phyloP scores from a whole-genome alignment of 257 asterid genomes.

The Mitragyna speciosa region DNA sequence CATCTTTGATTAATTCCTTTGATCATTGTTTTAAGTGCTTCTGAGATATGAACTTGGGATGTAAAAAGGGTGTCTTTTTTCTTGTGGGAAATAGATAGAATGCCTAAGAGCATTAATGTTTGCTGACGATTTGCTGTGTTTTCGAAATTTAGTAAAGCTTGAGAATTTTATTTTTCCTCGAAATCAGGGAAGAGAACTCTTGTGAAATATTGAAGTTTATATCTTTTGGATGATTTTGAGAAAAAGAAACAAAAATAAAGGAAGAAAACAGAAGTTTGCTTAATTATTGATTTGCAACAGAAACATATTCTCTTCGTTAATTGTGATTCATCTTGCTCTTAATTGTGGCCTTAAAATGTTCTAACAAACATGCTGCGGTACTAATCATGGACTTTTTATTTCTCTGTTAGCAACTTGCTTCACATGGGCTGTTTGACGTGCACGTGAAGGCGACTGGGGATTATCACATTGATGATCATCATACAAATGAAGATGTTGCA shows the following conservation, averaged over 20 bases:
- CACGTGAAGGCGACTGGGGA: constrained; percentile 86
- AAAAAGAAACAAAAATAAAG: not conserved
- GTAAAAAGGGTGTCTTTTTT: too few relatives aligned
- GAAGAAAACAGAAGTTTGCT: not conserved
- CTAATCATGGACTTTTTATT: constrained; percentile 23
- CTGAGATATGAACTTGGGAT: not conserved
- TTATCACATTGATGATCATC: constrained; percentile 93
- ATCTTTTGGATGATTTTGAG: not conserved
- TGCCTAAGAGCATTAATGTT: not conserved
- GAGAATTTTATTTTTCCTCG: not conserved
- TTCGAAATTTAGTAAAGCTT: not conserved
- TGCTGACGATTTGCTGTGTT: not conserved
- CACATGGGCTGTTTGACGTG: constrained; percentile 84
- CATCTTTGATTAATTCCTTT: not conserved
- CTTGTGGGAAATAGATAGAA: not conserved
- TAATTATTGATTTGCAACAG: not conserved
- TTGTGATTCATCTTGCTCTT: not conserved
- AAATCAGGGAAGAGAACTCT: not conserved
- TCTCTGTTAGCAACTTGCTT: constrained; percentile 78
- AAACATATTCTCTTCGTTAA: not conserved
- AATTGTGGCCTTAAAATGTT: not conserved
- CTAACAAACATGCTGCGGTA: not conserved
- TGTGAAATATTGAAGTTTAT: not conserved
- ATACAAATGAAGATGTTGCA: constrained; percentile 89
- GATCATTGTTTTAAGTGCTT: not conserved